phyloP scores from a whole-genome alignment of 768 basidiomycete genomes.

The Rhodotorula toruloides region DNA sequence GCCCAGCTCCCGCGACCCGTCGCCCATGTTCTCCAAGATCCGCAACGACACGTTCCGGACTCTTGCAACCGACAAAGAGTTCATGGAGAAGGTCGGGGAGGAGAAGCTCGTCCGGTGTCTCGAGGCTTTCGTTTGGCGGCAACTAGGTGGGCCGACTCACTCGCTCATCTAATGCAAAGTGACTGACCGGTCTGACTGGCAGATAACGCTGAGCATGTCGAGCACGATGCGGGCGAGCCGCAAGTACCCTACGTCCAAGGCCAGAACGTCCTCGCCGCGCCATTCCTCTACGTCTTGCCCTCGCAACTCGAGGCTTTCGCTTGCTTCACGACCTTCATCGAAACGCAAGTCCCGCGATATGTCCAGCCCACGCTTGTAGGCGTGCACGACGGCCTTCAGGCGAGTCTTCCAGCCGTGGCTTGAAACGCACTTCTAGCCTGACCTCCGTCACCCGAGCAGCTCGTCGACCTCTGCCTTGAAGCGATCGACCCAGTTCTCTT shows the following conservation, averaged over 20 bases:
- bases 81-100: slow-evolving; percentile 88
- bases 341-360: slow-evolving; percentile 89
- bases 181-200: too few relatives aligned
- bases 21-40: slow-evolving; percentile 83
- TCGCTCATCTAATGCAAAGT: too few relatives aligned
- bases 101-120: slow-evolving; percentile 94
- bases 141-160: slow-evolving; percentile 58
- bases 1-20: slow-evolving; percentile 51
- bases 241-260: slow-evolving; percentile 82
- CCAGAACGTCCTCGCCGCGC: slow-evolving; percentile 97
- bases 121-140: slow-evolving; percentile 97
- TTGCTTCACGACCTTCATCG: slow-evolving; percentile 93
- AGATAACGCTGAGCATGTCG: background rate
- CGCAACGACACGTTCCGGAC: slow-evolving; percentile 96
- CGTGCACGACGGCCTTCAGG: slow-evolving; percentile 89
- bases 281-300: slow-evolving; percentile 95
- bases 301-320: slow-evolving; percentile 98
- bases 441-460: slow-evolving; percentile 52
- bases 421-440: background rate
- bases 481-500: slow-evolving; percentile 85
- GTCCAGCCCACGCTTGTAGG: slow-evolving; percentile 94
- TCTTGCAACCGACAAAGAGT: slow-evolving; percentile 91
- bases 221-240: slow-evolving; percentile 7
- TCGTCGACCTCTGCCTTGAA: slow-evolving; percentile 84
- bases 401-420: slow-evolving; percentile 46